Evolutionary conservation across 2,329 filamentous ascomycete genomes (phyloP), one percentile per base, ranked within the genome.

Genomic region (Drechmeria coniospora): DNA sequence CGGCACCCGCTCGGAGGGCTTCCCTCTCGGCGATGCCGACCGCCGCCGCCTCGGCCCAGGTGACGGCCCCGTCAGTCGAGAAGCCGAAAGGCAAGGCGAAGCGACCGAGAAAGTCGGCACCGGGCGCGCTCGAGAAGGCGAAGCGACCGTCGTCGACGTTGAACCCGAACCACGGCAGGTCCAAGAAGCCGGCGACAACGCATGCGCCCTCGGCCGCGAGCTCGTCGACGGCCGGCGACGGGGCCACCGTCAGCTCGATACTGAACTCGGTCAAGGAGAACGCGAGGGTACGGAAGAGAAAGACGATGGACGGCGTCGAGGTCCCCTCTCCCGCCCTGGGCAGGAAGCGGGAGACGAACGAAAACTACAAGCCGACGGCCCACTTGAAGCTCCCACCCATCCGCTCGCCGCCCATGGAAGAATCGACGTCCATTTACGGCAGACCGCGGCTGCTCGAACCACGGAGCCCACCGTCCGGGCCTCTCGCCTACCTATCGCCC

Each of bases 201-300:
- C 9, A 25, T 16, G 25, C 16, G n/a, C 36, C 36, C 2, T 25
- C 37, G 4, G 35, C 29, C 20, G 22, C 33, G 13, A 19, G 10
- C 20, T 21, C 10, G 20, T n/a, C 24, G 5, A 27, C 14, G 7
- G 29, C 23, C 21, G 31, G 31, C 13, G 17, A 24, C 10, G 24
- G 30, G 19, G 17, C 31, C 8, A 23, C 26, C 17, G 32, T 35
- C 24, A 56, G 45, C 32, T 66, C 65, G 4, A 68, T 69, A n/a
- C 45, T 60, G 4, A 52, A 56, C 7, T 59, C 62, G 2, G 63
- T 69, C 32, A 69, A 69, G 40, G 48, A 50, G 8, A 57, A 62
- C 21, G 55, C 54, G 5, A 54, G 61, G 14, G 48, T 54, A 21
- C 52, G 63, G 32, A 65, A 61, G 40, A 54, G 56, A 10, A 65